Percentiles rank a stretch among this genome's conserved stretches.
These are phyloP conservation scores for Vararia minispora DNA, from an alignment of 768 basidiomycete species.

Conservation along the genomic window DNA sequence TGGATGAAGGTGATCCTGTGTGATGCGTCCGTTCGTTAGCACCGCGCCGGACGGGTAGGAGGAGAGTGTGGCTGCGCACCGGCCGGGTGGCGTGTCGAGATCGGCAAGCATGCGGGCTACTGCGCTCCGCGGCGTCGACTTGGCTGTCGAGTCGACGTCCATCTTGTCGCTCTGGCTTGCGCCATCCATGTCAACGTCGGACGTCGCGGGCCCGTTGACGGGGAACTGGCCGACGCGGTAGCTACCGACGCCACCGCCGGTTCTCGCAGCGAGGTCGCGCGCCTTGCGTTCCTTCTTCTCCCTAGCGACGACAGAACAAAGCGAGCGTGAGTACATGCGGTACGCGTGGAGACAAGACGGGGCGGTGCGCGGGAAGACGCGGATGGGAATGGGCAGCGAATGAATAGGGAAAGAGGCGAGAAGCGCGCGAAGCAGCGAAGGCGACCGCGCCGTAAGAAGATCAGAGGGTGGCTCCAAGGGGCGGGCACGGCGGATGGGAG, in stretches of 20 bases:
- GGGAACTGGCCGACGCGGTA: not conserved
- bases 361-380: not conserved
- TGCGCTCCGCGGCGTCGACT: conserved; percentile 5
- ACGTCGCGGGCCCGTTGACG: conserved; percentile 5
- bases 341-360: too few species aligned
- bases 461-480: conserved; percentile 3
- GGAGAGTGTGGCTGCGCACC: conserved; percentile 29
- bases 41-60: not conserved
- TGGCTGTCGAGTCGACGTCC: conserved; percentile 11
- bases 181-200: conserved; percentile 17
- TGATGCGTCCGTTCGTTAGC: conserved; percentile 2
- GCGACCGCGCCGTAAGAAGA: too few species aligned
- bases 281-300: conserved; percentile 7
- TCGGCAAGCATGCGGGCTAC: conserved; percentile 35
- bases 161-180: conserved; percentile 16
- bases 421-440: too few species aligned
- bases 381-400: not conserved
- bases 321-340: too few species aligned
- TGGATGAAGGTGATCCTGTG: conserved; percentile 49
- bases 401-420: too few species aligned
- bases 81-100: conserved; percentile 45
- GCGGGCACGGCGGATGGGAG: too few species aligned
- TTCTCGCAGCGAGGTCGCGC: not conserved
- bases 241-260: too few species aligned
- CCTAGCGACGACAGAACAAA: not conserved